Evolutionary conservation across 371 early-diverging fungal species (phyloP).

Genomic region (Mucor velutinosus): DNA sequence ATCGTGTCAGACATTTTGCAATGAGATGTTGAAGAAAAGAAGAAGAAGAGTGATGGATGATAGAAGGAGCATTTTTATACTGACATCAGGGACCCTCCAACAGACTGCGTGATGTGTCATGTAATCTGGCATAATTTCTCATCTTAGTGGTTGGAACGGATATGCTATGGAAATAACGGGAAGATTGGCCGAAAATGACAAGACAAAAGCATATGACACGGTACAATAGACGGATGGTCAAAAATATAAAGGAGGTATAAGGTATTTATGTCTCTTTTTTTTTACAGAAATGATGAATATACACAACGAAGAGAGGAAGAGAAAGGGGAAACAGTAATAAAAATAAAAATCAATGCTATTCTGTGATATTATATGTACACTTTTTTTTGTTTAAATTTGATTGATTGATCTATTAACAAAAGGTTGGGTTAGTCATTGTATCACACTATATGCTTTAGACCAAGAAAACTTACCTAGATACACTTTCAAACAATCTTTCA

Average conservation of each 20-base stretch:
- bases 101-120: background rate
- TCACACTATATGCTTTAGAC: too few relatives aligned
- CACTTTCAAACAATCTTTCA: conserved; percentile 73
- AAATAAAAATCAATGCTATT: background rate
- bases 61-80: background rate
- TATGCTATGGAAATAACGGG: background rate
- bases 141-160: background rate
- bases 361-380: conserved; percentile 5
- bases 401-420: conserved; percentile 41
- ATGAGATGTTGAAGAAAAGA: background rate
- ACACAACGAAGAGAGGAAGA: conserved; percentile 1
- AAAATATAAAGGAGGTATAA: background rate
- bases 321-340: background rate
- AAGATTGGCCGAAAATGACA: background rate
- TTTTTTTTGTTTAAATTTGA: conserved; percentile 33
- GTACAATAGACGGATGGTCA: background rate
- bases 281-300: conserved; percentile 10
- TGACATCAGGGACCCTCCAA: background rate
- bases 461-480: conserved; percentile 54
- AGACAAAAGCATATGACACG: background rate
- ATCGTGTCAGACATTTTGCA: background rate
- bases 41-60: background rate
- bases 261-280: background rate
- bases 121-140: conserved; percentile 10
- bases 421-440: background rate